Conservation (phyloP, 2,329 filamentous ascomycete species). For the Diaporthe aspalathi region DNA sequence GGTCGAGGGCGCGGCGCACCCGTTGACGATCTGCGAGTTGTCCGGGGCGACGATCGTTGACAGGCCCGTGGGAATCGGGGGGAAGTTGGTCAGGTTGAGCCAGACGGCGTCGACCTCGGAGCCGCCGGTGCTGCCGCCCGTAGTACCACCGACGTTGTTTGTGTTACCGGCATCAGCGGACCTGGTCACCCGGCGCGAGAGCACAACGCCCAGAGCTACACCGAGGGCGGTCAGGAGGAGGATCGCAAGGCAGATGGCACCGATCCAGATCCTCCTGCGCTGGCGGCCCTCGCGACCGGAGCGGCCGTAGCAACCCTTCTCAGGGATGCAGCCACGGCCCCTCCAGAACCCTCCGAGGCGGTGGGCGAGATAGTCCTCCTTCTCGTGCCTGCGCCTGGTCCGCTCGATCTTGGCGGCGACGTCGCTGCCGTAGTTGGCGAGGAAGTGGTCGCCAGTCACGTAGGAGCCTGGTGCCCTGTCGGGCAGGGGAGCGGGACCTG, state of each 20-base stretch:
- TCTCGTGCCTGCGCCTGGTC: constrained; percentile 68
- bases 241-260: constrained; percentile 59
- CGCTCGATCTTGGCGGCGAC: constrained; percentile 60
- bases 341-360: constrained; percentile 72
- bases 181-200: constrained; percentile 20
- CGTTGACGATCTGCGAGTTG: constrained; percentile 70
- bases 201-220: constrained; percentile 64
- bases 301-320: constrained; percentile 73
- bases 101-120: constrained; percentile 59
- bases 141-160: constrained; percentile 11
- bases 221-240: constrained; percentile 67
- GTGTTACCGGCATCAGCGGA: neutral
- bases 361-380: constrained; percentile 71
- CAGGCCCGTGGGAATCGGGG: constrained; percentile 86
- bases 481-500: constrained; percentile 51
- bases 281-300: constrained; percentile 72
- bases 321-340: constrained; percentile 71
- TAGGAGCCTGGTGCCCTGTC: constrained; percentile 58
- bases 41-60: constrained; percentile 81
- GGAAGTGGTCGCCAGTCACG: constrained; percentile 57
- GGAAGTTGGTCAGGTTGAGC: constrained; percentile 88
- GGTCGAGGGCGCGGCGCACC: constrained; percentile 77
- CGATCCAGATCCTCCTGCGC: constrained; percentile 69
- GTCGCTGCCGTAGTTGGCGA: constrained; percentile 51
- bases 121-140: constrained; percentile 14